A percentile compares a stretch with the other conserved stretches of the same genome.
These are phyloP conservation scores for Cymodocea nodosa DNA, from an alignment of 116 monocot species.

Conservation along the genomic window DNA sequence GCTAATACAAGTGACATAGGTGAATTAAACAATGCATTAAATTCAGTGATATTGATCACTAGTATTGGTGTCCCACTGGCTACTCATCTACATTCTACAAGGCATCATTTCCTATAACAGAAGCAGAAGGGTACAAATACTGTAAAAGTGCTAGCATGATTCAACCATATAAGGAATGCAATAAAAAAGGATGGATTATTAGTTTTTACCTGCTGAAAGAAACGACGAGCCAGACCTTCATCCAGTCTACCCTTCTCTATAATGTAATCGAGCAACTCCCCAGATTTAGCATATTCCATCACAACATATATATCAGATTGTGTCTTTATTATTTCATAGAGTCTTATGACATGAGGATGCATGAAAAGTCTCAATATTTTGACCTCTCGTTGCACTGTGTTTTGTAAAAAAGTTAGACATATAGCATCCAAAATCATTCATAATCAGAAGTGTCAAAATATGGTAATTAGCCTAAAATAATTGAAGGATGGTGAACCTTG, in stretches of 20 bases:
- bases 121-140: no score
- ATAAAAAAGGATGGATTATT: not conserved
- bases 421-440: not conserved
- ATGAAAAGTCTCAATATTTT: conserved; percentile 46
- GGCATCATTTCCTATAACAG: no score
- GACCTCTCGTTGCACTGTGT: conserved; percentile 43
- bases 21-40: not conserved
- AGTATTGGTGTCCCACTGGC: no score
- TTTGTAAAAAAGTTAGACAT: not conserved
- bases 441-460: no score
- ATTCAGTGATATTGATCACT: not conserved
- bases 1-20: not conserved
- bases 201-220: conserved; percentile 41
- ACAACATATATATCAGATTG: conserved; percentile 42
- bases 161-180: no score
- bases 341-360: conserved; percentile 55
- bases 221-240: conserved; percentile 40
- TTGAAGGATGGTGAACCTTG: no score
- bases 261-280: conserved; percentile 56
- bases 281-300: conserved; percentile 47
- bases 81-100: no score
- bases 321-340: conserved; percentile 56
- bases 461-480: no score
- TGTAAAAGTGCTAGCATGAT: no score
- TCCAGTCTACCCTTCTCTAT: conserved; percentile 50